Conservation (phyloP, 306 rosid species). For the Casuarina equisetifolia region DNA sequence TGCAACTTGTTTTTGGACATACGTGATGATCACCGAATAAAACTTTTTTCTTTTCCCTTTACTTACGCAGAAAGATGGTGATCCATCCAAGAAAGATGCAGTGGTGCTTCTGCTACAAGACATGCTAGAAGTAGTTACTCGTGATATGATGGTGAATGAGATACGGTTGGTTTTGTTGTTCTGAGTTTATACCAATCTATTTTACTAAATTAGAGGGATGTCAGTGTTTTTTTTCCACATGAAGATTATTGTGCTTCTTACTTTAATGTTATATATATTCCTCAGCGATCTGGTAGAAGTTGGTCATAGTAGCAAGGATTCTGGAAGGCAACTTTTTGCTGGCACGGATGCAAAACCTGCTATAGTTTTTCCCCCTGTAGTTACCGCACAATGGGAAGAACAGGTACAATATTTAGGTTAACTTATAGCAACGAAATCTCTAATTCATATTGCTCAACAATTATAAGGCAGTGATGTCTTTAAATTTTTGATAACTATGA, state of each 20-base stretch:
- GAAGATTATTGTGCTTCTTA: constrained; percentile 19
- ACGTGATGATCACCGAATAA: constrained; percentile 18
- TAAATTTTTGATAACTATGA: constrained; percentile 12
- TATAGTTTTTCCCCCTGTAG: constrained; percentile 69
- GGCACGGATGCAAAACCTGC: constrained; percentile 84
- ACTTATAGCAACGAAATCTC: background rate
- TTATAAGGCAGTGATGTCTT: constrained; percentile 12
- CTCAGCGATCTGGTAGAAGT: constrained; percentile 81
- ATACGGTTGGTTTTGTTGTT: constrained; percentile 53
- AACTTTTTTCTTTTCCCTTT: constrained; percentile 36
- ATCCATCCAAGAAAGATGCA: constrained; percentile 56
- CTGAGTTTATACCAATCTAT: constrained; percentile 19
- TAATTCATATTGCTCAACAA: background rate
- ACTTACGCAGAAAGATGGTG: constrained; percentile 64
- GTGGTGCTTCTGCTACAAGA: constrained; percentile 90
- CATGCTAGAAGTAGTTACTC: constrained; percentile 94
- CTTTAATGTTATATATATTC: constrained; percentile 31
- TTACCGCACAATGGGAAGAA: constrained; percentile 96
- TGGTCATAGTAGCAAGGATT: constrained; percentile 76
- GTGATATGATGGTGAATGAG: constrained; percentile 94
- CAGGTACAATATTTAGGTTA: constrained; percentile 50
- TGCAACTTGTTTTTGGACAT: constrained; percentile 25
- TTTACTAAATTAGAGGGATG: background rate
- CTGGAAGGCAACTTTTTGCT: constrained; percentile 93
- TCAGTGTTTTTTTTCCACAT: background rate